Evolutionary conservation across 2,329 filamentous ascomycete genomes (phyloP), one percentile per base, ranked within the genome.

Genomic region (Epichloe brachyelytri): DNA sequence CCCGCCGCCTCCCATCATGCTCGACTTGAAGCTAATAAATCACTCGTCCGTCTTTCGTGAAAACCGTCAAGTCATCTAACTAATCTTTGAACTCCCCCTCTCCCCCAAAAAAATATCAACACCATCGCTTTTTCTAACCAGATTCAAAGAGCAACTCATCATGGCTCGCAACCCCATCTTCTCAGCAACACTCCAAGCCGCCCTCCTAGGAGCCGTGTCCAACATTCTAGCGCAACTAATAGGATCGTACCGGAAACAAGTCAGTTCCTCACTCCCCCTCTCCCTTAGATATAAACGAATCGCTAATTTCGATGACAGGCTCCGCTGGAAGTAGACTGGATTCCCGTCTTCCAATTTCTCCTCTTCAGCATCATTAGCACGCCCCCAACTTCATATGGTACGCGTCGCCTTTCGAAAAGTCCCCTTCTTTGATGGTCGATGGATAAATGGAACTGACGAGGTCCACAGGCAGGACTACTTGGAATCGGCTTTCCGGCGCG

Each of bases 321-420:
- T 12, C 14, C 52, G 3, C 15, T 43, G 4, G 40, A 51, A 36
- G 71, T 94, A 58, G 79, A 89, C 66, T 75, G 76, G 67, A 68
- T 77, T 5, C 80, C 85, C 4, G 74, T 95, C 43, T 69, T 89
- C 58, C 86, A 89, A 63, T 95, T 94, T 67, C 69, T 86, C 48
- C 62, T 88, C 49, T 95, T 84, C 71, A 79, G 83, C 56, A 62
- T 86, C 36, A 63, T 95, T 53, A 83, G 77, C 65, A 85, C 83
- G 40, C 88, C 89, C 86, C 86, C 43, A 96, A 96, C 68, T 87
- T 88, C 62, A 63, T 87, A 59, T 95, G 88, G 89, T 81, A 65
- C 58, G 69, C 65, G 8, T 14, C 33, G 12, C 20, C 26, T 15
- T 15, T n/a, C 36, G n/a, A 26, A 12, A 46, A 5, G 22, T 7